Percentiles rank a stretch among this genome's conserved stretches.
Evolutionary conservation across 176 grass and related monocot genomes (phyloP).

Genomic region (Oryza rufipogon): DNA sequence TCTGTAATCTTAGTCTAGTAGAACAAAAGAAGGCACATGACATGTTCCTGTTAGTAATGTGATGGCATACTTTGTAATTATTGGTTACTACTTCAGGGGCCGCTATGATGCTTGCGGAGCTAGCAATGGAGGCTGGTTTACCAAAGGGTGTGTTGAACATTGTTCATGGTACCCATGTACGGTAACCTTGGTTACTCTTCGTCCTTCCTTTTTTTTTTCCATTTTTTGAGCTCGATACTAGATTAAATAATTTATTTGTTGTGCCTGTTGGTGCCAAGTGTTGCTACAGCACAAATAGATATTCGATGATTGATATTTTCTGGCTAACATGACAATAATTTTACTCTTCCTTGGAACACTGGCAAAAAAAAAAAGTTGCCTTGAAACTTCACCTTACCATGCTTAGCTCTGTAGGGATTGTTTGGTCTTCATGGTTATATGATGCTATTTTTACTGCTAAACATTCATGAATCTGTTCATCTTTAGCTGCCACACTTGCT

Average conservation of each 20-base stretch:
- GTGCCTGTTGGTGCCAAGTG: conserved; percentile 11
- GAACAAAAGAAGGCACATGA: neutral
- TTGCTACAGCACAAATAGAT: conserved; percentile 11
- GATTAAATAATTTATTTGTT: conserved; percentile 1
- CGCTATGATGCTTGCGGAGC: conserved; percentile 92
- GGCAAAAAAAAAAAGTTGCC: neutral
- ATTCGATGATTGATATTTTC: neutral
- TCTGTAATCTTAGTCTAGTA: conserved; percentile 2
- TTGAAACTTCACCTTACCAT: conserved; percentile 20
- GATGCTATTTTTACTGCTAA: neutral
- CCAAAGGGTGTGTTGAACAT: conserved; percentile 94
- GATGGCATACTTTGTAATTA: neutral
- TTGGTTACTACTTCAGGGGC: conserved; percentile 64
- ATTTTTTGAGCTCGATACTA: neutral
- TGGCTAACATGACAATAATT: neutral
- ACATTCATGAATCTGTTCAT: conserved; percentile 26
- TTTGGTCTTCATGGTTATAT: conserved; percentile 18
- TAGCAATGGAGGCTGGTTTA: conserved; percentile 90
- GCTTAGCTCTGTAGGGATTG: conserved; percentile 5
- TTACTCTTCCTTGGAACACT: conserved; percentile 2
- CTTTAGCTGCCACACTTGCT: conserved; percentile 15
- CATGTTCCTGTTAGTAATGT: conserved; percentile 20
- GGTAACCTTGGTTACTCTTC: conserved; percentile 26
- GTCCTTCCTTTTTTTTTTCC: neutral
- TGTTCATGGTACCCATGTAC: conserved; percentile 98